Percentiles rank a stretch among this genome's conserved stretches.
Conservation (phyloP, 2,329 filamentous ascomycete genomes). For the Monosporascus cannonballus region DNA sequence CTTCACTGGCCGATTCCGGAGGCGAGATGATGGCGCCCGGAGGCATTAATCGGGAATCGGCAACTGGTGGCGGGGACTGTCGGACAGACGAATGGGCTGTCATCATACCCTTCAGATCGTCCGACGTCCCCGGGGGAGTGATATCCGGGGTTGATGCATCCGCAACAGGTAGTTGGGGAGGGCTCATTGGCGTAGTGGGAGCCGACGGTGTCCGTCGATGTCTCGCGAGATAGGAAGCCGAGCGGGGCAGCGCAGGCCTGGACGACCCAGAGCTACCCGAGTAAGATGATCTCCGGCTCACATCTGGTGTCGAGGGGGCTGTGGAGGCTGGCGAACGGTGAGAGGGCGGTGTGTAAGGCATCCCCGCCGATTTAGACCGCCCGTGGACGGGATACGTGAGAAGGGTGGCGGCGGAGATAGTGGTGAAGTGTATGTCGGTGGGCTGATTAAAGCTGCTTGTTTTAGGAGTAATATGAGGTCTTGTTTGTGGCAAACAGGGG, state of each 20-base stretch:
- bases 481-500: slow-evolving; percentile 20
- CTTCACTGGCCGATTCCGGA: slow-evolving; percentile 83
- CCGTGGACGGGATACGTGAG: slow-evolving; percentile 17
- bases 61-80: slow-evolving; percentile 78
- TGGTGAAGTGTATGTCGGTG: slow-evolving; percentile 13
- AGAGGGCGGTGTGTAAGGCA: slow-evolving; percentile 85
- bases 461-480: slow-evolving; percentile 15
- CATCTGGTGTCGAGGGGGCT: slow-evolving; percentile 47
- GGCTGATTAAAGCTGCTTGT: slow-evolving; percentile 17
- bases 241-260: slow-evolving; percentile 54
- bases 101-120: slow-evolving; percentile 41
- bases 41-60: slow-evolving; percentile 66
- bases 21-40: slow-evolving; percentile 84
- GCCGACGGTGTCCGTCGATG: slow-evolving; percentile 55
- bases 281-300: slow-evolving; percentile 53
- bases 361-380: slow-evolving; percentile 40
- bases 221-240: slow-evolving; percentile 59
- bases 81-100: slow-evolving; percentile 53
- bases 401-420: slow-evolving; percentile 2
- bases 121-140: slow-evolving; percentile 44
- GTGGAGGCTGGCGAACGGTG: slow-evolving; percentile 58
- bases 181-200: slow-evolving; percentile 19
- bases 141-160: slow-evolving; percentile 31
- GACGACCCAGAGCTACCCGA: slow-evolving; percentile 27
- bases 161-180: slow-evolving; percentile 3